Percentiles rank a stretch among this genome's conserved stretches.
Conservation (phyloP, 345 rosid species). For the Brassica rapa region DNA sequence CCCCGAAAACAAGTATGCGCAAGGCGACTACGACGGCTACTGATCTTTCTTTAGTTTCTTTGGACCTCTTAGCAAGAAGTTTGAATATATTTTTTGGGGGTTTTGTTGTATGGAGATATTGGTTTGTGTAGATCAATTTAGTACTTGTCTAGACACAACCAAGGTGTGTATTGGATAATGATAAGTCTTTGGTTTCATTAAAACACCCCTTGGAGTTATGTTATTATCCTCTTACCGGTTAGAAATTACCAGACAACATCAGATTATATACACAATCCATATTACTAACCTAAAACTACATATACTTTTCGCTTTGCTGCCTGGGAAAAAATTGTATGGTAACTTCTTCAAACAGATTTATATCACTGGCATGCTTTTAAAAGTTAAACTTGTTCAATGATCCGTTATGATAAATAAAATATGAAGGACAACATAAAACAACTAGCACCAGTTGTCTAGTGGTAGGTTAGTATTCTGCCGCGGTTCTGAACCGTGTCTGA, state of each 20-base stretch:
- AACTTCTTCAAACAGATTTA: neutral
- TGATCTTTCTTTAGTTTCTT: conserved; percentile 32
- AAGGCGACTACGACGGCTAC: conserved; percentile 75
- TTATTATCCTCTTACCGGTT: neutral
- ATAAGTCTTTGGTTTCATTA: neutral
- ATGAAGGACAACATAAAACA: neutral
- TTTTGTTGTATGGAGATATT: no score
- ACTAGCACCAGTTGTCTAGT: conserved; percentile 76
- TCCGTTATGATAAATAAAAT: no score
- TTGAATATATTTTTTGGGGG: no score
- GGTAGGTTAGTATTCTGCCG: conserved; percentile 83
- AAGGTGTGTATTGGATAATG: neutral
- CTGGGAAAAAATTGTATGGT: neutral
- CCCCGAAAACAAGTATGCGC: conserved; percentile 69
- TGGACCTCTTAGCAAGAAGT: neutral
- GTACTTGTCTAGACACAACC: neutral
- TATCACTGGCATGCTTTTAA: neutral
- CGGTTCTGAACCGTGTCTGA: conserved; percentile 68
- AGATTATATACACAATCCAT: neutral
- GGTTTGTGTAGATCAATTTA: neutral
- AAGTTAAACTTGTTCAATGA: no score
- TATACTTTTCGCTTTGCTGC: neutral
- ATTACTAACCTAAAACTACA: neutral
- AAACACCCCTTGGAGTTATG: neutral
- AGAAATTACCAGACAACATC: neutral